Base-by-base conservation (phyloP, 2,329 filamentous ascomycete genomes). In the Nigrospora oryzae region DNA sequence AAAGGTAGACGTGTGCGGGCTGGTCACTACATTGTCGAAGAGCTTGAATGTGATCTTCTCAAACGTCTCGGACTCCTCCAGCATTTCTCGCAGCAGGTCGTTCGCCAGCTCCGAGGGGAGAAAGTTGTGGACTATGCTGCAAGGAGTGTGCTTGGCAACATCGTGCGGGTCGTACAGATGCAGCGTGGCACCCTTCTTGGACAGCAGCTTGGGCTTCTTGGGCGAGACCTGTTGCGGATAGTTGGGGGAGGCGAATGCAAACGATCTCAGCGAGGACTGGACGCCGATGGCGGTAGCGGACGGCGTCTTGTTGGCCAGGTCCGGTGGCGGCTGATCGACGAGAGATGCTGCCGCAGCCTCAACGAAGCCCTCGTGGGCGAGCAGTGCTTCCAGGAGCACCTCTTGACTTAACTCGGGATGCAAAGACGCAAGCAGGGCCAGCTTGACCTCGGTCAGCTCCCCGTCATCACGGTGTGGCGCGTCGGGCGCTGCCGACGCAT, bases 81-180 rank as follows among this genome's bases (percentile, higher is more conserved):
- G 65, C 34, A 97, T 73, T 60, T 97, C 90, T 31, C 64, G 62
- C 1, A 97, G 70, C 12, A 98, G 71, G 1, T 74, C 71, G 51
- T 89, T 84, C 35, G 93, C 91, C 47, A 86, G 73, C 2, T 82
- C 70, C 0, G 72, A 30, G 0, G 88, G 81, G 0, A 98, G 71
- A 54, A 97, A 96, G 57, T 95, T 93, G 64, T 95, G 89, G 45
- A 96, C 81, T 52, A 97, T 86, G 11, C 87, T 90, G 65, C 90
- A 96, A 1, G 93, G 89, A 0, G 91, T 95, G 58, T 95, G 78
- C 19, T 78, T 74, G 40, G 87, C 84, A 38, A 97, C 79, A 54
- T 95, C 89, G 35, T 80, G 71, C 0, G 90, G 86, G 36, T 86
- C 81, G 63, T 86, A 97, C 0, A 97, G 71, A 58, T 91, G 86